Percentiles rank a stretch among this genome's conserved stretches.
Conservation (phyloP, 768 basidiomycete genomes). For the Mycena latifolia region DNA sequence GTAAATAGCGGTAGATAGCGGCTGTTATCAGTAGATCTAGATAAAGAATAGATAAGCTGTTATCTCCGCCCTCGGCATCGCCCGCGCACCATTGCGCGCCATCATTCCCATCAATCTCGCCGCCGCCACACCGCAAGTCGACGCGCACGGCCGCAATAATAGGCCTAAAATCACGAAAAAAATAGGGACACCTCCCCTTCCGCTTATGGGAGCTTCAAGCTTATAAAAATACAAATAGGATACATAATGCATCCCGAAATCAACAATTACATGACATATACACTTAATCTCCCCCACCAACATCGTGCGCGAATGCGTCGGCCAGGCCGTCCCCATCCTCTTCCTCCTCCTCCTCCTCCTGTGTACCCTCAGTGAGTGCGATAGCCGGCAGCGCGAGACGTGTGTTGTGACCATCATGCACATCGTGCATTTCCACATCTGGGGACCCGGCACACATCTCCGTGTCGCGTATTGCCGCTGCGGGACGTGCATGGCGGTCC, state of each 20-base stretch:
- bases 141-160: not conserved
- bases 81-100: not conserved
- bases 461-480: not conserved
- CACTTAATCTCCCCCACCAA: too few relatives aligned
- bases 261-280: too few relatives aligned
- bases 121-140: not conserved
- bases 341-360: not conserved
- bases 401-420: too few relatives aligned
- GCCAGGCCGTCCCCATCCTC: not conserved
- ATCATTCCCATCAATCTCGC: not conserved
- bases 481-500: not conserved
- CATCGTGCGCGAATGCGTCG: not conserved
- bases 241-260: too few relatives aligned
- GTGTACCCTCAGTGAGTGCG: too few relatives aligned
- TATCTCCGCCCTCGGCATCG: too few relatives aligned
- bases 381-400: not conserved
- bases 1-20: not conserved
- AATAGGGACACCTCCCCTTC: too few relatives aligned
- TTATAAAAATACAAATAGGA: too few relatives aligned
- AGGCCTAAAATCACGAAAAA: not conserved
- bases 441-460: not conserved
- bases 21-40: too few relatives aligned
- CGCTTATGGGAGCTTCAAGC: too few relatives aligned
- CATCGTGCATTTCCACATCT: too few relatives aligned
- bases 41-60: too few relatives aligned